phyloP scores from a whole-genome alignment of 495 filamentous ascomycete species.

The Aspergillus homomorphus region DNA sequence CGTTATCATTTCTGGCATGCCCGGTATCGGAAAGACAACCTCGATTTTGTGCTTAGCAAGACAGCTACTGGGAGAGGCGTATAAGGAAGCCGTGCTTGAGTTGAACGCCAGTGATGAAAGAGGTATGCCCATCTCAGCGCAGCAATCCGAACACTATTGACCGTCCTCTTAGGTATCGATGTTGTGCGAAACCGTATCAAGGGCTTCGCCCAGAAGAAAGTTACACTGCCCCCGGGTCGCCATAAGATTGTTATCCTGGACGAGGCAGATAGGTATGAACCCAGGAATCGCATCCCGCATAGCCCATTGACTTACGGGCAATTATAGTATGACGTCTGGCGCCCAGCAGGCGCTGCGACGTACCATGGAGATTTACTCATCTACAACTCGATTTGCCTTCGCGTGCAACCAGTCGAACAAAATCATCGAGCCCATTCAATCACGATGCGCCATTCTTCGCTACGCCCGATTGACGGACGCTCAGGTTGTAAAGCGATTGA shows the following conservation, averaged over 20 bases:
- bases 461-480: constrained; percentile 89
- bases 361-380: constrained; percentile 99
- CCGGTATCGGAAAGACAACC: constrained; percentile 98
- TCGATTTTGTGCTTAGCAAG: constrained; percentile 91
- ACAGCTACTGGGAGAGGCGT: constrained; percentile 86
- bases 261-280: constrained; percentile 78
- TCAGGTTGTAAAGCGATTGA: constrained; percentile 82
- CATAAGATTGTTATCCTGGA: constrained; percentile 98
- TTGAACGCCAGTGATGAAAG: constrained; percentile 95
- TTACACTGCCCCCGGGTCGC: constrained; percentile 83
- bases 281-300: not conserved
- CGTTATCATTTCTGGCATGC: constrained; percentile 98
- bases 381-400: constrained; percentile 95
- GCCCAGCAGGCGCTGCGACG: constrained; percentile 93
- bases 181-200: constrained; percentile 99
- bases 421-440: constrained; percentile 98
- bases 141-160: constrained; percentile 10
- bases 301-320: not conserved
- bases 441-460: constrained; percentile 91
- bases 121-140: constrained; percentile 44
- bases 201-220: constrained; percentile 98
- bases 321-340: constrained; percentile 78
- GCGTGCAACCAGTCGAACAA: constrained; percentile 99
- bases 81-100: constrained; percentile 97
- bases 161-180: constrained; percentile 68